A percentile compares a stretch with the other conserved stretches of the same genome.
Conservation (phyloP, 2,329 filamentous ascomycete species). For the Cladobotryum protrusum region DNA sequence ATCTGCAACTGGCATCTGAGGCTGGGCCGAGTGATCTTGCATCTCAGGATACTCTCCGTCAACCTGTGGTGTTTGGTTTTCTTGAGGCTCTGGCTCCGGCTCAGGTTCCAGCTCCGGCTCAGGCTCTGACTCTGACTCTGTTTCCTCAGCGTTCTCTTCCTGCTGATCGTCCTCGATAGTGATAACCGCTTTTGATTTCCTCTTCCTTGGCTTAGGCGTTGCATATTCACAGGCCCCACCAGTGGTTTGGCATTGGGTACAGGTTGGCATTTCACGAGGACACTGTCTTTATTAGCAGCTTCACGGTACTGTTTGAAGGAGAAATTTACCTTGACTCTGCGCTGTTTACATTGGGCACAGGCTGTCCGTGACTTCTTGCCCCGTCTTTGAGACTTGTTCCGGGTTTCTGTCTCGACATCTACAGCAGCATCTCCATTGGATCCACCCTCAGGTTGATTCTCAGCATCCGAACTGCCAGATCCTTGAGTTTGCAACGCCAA, state of each 20-base stretch:
- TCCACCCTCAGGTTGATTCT: neutral
- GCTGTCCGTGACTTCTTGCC: constrained; percentile 26
- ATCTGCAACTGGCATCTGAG: constrained; percentile 24
- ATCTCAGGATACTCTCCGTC: constrained; percentile 13
- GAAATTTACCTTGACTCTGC: constrained; percentile 33
- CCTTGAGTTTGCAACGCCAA: constrained; percentile 21
- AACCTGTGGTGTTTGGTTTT: constrained; percentile 13
- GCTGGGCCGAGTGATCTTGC: constrained; percentile 17
- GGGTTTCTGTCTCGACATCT: constrained; percentile 1
- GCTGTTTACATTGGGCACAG: constrained; percentile 30
- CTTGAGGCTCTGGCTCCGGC: constrained; percentile 11
- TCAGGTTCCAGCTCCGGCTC: no score
- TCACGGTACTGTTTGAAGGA: neutral
- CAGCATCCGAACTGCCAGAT: constrained; percentile 8
- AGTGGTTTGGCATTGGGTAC: constrained; percentile 29
- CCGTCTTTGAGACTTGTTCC: constrained; percentile 17
- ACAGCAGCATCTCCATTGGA: neutral
- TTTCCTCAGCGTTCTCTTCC: constrained; percentile 14
- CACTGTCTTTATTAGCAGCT: constrained; percentile 26
- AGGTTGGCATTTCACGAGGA: constrained; percentile 34
- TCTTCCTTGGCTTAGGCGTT: constrained; percentile 23
- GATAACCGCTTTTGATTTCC: constrained; percentile 17
- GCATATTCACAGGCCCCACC: constrained; percentile 35
- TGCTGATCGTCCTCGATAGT: constrained; percentile 15
- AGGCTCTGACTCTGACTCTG: constrained; percentile 5